A percentile compares a stretch with the other conserved stretches of the same genome.
Evolutionary conservation across 2,329 filamentous ascomycete species (phyloP).

Genomic region (Aspergillus costaricaensis): DNA sequence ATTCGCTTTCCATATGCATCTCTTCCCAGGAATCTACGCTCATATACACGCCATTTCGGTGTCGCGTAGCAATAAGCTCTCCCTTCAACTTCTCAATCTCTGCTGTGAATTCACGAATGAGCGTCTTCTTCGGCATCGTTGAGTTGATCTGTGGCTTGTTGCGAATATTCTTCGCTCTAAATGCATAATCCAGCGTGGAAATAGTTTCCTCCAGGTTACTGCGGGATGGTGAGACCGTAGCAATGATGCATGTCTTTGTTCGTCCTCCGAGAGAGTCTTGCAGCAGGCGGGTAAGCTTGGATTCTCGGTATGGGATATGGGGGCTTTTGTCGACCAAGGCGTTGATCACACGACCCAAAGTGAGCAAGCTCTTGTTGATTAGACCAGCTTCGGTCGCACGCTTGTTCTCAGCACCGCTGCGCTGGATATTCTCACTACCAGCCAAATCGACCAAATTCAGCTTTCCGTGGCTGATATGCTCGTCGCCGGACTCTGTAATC

Average conservation of each 20-base stretch:
- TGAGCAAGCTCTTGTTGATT: constrained; percentile 97
- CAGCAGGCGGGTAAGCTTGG: constrained; percentile 88
- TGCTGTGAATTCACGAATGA: constrained; percentile 83
- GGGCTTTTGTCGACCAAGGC: constrained; percentile 85
- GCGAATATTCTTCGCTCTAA: constrained; percentile 95
- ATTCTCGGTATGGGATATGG: constrained; percentile 92
- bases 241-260: constrained; percentile 98
- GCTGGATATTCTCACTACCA: constrained; percentile 95
- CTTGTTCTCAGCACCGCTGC: constrained; percentile 97
- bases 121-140: constrained; percentile 86
- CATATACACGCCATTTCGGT: constrained; percentile 93
- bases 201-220: constrained; percentile 97
- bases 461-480: constrained; percentile 88
- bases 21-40: constrained; percentile 87
- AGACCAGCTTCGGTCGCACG: constrained; percentile 91
- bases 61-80: constrained; percentile 87
- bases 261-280: constrained; percentile 95
- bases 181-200: constrained; percentile 95
- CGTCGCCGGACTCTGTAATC: constrained; percentile 78
- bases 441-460: constrained; percentile 95
- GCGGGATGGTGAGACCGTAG: constrained; percentile 90
- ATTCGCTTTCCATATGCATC: constrained; percentile 89
- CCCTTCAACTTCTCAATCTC: constrained; percentile 95
- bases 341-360: constrained; percentile 94
- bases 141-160: constrained; percentile 97